These are phyloP conservation scores for Nicotiana sylvestris DNA, from an alignment of 257 asterid genomes.

Conservation along the genomic window DNA sequence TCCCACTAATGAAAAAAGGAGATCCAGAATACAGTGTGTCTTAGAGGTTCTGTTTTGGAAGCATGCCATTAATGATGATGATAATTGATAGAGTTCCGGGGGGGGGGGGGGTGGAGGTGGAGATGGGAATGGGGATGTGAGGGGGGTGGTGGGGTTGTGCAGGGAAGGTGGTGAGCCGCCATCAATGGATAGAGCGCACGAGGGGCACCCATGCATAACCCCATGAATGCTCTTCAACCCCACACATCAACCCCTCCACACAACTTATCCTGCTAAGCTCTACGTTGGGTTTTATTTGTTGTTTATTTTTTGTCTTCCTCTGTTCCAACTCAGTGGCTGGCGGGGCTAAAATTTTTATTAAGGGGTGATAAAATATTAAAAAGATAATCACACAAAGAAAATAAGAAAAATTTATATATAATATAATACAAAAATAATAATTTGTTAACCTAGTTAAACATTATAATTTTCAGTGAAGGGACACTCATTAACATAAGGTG, in stretches of 20 bases:
- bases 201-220: conserved; percentile 29
- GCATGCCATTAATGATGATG: conserved; percentile 64
- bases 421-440: too few species aligned
- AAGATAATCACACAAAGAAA: too few species aligned
- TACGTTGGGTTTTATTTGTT: conserved; percentile 12
- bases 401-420: too few species aligned
- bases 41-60: conserved; percentile 30
- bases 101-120: background rate
- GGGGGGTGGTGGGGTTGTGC: background rate
- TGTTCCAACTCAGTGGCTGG: background rate
- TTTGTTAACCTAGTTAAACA: too few species aligned
- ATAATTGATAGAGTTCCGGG: conserved; percentile 14
- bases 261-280: background rate
- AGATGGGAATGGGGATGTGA: too few species aligned
- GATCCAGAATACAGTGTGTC: background rate
- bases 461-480: too few species aligned
- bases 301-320: conserved; percentile 7
- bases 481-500: too few species aligned
- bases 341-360: too few species aligned
- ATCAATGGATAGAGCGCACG: conserved; percentile 63
- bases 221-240: conserved; percentile 20
- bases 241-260: conserved; percentile 10
- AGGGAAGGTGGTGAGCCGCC: conserved; percentile 52
- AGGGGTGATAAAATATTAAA: too few species aligned
- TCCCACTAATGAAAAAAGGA: conserved; percentile 44